These are phyloP conservation scores for Neoarthrinium moseri DNA, from an alignment of 2,329 filamentous ascomycete genomes.

Conservation along the genomic window DNA sequence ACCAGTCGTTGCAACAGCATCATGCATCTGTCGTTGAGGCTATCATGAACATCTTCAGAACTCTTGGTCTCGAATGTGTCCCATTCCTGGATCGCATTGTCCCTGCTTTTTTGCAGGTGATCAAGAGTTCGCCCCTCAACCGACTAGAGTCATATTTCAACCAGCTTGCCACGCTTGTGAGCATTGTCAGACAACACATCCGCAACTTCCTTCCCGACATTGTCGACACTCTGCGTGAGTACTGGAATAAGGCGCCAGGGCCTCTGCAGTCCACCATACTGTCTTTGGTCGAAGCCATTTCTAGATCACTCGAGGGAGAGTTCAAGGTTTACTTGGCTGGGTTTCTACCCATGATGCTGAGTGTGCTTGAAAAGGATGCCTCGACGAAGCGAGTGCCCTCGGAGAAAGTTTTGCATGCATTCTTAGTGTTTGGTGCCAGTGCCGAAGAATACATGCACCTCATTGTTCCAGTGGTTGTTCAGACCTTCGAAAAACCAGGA, in stretches of 20 bases:
- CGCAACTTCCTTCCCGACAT: slow-evolving; percentile 86
- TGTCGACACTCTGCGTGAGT: slow-evolving; percentile 81
- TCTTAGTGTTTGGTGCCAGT: slow-evolving; percentile 92
- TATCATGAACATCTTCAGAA: slow-evolving; percentile 98
- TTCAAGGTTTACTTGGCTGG: slow-evolving; percentile 95
- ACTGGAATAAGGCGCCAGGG: slow-evolving; percentile 75
- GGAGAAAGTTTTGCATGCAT: slow-evolving; percentile 89
- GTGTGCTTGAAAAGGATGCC: slow-evolving; percentile 83
- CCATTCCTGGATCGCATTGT: slow-evolving; percentile 93
- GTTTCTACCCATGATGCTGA: slow-evolving; percentile 89
- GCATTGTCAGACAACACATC: slow-evolving; percentile 95
- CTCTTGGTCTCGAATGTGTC: slow-evolving; percentile 92
- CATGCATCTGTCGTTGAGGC: slow-evolving; percentile 95
- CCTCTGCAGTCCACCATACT: slow-evolving; percentile 89
- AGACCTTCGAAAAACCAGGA: slow-evolving; percentile 85
- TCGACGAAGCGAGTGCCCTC: slow-evolving; percentile 76
- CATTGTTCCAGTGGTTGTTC: slow-evolving; percentile 93
- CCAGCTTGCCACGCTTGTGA: slow-evolving; percentile 87
- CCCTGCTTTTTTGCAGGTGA: slow-evolving; percentile 88
- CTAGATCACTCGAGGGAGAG: slow-evolving; percentile 89
- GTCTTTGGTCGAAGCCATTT: slow-evolving; percentile 88
- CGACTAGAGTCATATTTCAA: slow-evolving; percentile 96
- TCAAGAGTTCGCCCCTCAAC: slow-evolving; percentile 73
- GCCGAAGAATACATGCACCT: slow-evolving; percentile 99
- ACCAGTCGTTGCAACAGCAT: slow-evolving; percentile 84